Evolutionary conservation across 805 yeast species (phyloP).

Genomic region (Kockiozyma suomiensis): DNA sequence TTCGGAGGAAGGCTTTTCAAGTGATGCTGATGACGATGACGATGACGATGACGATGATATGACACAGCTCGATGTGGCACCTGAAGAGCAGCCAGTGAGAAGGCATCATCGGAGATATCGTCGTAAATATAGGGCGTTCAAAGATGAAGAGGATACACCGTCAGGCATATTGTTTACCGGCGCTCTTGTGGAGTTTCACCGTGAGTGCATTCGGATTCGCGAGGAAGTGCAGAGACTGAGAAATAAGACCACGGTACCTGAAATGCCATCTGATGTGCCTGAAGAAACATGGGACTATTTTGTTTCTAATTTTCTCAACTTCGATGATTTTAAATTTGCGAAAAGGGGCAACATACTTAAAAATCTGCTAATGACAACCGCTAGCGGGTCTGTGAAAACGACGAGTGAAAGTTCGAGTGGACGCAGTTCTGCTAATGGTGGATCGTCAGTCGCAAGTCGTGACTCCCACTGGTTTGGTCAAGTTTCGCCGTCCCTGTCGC

Average conservation of each 20-base stretch:
- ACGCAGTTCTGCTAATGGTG: neutral
- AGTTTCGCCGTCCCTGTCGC: neutral
- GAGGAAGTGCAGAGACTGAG: constrained; percentile 21
- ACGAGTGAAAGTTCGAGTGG: constrained; percentile 13
- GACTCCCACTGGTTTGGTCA: constrained; percentile 10
- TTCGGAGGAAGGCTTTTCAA: neutral
- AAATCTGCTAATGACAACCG: constrained; percentile 11
- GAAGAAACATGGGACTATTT: constrained; percentile 30
- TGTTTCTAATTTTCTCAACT: constrained; percentile 22
- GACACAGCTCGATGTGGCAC: neutral
- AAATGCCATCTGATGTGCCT: constrained; percentile 31
- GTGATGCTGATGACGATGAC: constrained; percentile 11
- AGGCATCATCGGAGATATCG: neutral
- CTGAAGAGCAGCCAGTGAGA: neutral
- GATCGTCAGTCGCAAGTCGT: constrained; percentile 2
- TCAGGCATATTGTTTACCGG: constrained; percentile 19
- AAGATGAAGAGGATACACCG: constrained; percentile 22
- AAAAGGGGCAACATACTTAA: constrained; percentile 20
- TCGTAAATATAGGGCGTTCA: neutral
- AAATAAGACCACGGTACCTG: constrained; percentile 27
- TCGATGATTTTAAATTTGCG: constrained; percentile 15
- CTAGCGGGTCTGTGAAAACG: neutral
- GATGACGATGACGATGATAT: constrained; percentile 1
- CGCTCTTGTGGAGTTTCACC: constrained; percentile 23
- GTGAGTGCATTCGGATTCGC: constrained; percentile 31